phyloP scores from a whole-genome alignment of 1,139 yeast species.

The Saccharomyces hybrid region DNA sequence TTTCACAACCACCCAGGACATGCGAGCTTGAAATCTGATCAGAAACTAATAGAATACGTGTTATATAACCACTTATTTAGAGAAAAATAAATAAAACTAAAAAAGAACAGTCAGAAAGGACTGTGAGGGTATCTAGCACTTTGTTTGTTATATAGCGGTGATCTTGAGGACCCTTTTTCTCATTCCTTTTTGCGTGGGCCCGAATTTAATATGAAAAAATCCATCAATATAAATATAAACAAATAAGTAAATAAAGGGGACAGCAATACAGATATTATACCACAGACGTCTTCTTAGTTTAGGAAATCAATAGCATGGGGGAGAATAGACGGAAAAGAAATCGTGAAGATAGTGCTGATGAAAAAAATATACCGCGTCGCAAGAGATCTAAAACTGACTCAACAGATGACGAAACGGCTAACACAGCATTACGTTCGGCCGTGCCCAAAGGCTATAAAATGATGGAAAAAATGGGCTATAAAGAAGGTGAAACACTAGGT shows the following conservation, averaged over 20 bases:
- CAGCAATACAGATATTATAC: too few relatives aligned
- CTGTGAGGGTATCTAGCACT: too few relatives aligned
- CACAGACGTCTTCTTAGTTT: too few relatives aligned
- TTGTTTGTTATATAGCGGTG: too few relatives aligned
- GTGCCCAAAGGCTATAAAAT: conserved; percentile 41
- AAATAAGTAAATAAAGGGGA: too few relatives aligned
- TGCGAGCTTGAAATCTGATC: background rate
- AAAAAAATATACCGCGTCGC: background rate
- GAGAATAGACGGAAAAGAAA: background rate
- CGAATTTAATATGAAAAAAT: too few relatives aligned
- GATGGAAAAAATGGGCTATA: conserved; percentile 52
- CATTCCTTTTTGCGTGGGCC: too few relatives aligned
- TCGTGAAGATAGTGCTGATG: background rate
- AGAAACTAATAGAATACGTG: background rate
- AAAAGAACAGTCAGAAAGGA: background rate
- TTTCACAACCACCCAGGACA: background rate
- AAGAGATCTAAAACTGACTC: background rate
- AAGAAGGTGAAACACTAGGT: conserved; percentile 13
- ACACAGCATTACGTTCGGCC: background rate
- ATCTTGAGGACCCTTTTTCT: too few relatives aligned
- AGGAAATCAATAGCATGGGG: background rate
- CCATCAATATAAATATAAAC: too few relatives aligned
- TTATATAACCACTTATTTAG: background rate
- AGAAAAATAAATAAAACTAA: background rate
- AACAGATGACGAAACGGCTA: background rate